Conservation (phyloP, 2,329 filamentous ascomycete genomes). For the Karstenula rhodostoma region DNA sequence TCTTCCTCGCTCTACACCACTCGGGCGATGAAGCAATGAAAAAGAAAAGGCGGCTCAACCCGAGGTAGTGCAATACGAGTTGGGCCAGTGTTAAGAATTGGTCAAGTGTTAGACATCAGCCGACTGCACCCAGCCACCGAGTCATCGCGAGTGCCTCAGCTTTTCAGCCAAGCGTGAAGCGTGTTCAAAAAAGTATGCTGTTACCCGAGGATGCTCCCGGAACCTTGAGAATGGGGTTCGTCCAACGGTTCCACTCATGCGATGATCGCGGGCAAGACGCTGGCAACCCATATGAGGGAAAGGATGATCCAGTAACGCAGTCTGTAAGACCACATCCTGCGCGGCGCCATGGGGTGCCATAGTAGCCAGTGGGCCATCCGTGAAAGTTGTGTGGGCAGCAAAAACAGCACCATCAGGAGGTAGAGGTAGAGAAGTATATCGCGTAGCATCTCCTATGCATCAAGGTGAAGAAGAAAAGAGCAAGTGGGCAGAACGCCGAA, state of each 20-base stretch:
- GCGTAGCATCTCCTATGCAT: constrained; percentile 3
- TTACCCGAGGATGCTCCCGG: constrained; percentile 2
- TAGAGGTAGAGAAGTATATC: background rate
- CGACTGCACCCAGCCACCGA: background rate
- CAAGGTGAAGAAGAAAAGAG: constrained; percentile 5
- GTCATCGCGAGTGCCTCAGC: constrained; percentile 2
- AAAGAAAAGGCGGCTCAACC: background rate
- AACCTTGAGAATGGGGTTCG: background rate
- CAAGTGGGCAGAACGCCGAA: background rate
- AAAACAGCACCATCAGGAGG: background rate
- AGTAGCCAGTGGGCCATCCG: background rate
- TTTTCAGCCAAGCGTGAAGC: constrained; percentile 1
- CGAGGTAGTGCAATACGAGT: too few relatives aligned
- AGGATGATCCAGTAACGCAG: too few relatives aligned
- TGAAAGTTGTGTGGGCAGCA: background rate
- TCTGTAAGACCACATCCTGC: background rate
- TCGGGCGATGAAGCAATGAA: background rate
- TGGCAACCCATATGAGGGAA: too few relatives aligned
- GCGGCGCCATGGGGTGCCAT: background rate
- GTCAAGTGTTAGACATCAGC: background rate
- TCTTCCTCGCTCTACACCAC: constrained; percentile 1
- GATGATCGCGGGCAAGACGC: background rate
- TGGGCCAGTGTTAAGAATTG: background rate
- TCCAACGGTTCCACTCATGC: background rate
- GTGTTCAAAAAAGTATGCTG: constrained; percentile 4